These are phyloP conservation scores for Botryotinia calthae DNA, from an alignment of 2,329 filamentous ascomycete genomes.

Conservation along the genomic window DNA sequence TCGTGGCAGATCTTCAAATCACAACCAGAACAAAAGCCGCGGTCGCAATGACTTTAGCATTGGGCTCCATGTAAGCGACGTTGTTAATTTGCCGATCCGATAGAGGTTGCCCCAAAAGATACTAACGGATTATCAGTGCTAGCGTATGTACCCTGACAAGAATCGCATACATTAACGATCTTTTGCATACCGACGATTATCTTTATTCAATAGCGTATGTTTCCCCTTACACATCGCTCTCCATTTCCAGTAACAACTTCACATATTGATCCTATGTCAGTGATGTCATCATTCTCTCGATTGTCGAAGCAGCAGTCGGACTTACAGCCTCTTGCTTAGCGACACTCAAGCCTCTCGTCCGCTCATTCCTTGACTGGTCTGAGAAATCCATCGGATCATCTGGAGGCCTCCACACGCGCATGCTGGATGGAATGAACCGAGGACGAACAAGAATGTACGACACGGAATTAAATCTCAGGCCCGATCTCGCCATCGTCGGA, in stretches of 20 bases:
- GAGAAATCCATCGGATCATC: slow-evolving; percentile 6
- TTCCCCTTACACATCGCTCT: slow-evolving; percentile 24
- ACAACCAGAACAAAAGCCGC: slow-evolving; percentile 41
- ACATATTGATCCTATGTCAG: background rate
- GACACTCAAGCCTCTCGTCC: slow-evolving; percentile 33
- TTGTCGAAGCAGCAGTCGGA: slow-evolving; percentile 32
- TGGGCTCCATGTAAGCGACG: slow-evolving; percentile 42
- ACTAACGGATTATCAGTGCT: slow-evolving; percentile 25
- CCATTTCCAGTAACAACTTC: too few species aligned
- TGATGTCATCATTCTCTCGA: slow-evolving; percentile 22
- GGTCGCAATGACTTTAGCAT: slow-evolving; percentile 34
- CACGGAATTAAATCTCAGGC: background rate
- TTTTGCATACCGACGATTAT: slow-evolving; percentile 30
- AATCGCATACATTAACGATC: slow-evolving; percentile 31
- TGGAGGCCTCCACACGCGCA: background rate
- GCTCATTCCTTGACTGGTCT: slow-evolving; percentile 26
- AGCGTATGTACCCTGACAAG: slow-evolving; percentile 36
- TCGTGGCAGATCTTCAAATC: slow-evolving; percentile 44
- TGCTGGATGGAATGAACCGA: background rate
- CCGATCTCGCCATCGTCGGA: slow-evolving; percentile 16
- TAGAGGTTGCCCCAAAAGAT: background rate
- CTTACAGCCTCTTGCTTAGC: slow-evolving; percentile 30
- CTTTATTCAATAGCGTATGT: slow-evolving; percentile 31
- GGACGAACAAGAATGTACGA: background rate
- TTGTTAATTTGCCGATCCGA: background rate